phyloP scores from a whole-genome alignment of 331 rosid genomes.

The Cydonia oblonga region DNA sequence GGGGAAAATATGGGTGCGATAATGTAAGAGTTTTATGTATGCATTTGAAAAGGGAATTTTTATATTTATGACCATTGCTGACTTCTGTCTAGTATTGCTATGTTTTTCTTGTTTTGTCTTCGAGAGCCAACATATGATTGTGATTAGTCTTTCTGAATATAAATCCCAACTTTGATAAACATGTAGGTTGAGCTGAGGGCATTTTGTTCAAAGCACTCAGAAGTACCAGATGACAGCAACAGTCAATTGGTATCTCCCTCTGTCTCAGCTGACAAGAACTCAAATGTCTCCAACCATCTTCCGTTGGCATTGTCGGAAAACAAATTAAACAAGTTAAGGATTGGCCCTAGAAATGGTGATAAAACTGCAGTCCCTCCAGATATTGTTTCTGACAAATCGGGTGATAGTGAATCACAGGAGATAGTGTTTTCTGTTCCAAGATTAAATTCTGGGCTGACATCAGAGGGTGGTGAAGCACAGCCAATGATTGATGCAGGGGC shows the following conservation, averaged over 20 bases:
- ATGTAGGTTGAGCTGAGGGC: slow-evolving; percentile 84
- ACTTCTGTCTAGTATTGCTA: not conserved
- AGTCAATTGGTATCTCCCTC: slow-evolving; percentile 30
- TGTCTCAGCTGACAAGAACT: slow-evolving; percentile 29
- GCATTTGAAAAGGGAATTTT: not conserved
- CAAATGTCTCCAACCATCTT: slow-evolving; percentile 31
- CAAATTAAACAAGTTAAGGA: slow-evolving; percentile 22
- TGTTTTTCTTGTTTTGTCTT: too few species aligned
- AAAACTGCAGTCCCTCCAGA: slow-evolving; percentile 23
- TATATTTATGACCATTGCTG: not conserved
- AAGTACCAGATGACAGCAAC: slow-evolving; percentile 22
- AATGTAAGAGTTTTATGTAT: slow-evolving; percentile 43
- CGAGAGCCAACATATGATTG: not conserved
- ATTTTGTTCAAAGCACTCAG: slow-evolving; percentile 84
- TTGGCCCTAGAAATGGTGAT: slow-evolving; percentile 42
- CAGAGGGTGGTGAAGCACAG: slow-evolving; percentile 28
- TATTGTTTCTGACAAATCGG: slow-evolving; percentile 24
- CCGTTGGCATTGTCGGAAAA: slow-evolving; percentile 27
- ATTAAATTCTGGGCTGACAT: slow-evolving; percentile 12
- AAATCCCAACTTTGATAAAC: not conserved
- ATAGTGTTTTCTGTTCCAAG: slow-evolving; percentile 24
- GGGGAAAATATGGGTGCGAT: slow-evolving; percentile 72
- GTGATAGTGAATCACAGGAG: slow-evolving; percentile 32
- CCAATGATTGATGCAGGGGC: slow-evolving; percentile 22
- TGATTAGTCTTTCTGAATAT: not conserved